Percentiles rank a stretch among this genome's conserved stretches.
These are phyloP conservation scores for Lathyrus oleraceus DNA, from an alignment of 306 rosid species.

Conservation along the genomic window DNA sequence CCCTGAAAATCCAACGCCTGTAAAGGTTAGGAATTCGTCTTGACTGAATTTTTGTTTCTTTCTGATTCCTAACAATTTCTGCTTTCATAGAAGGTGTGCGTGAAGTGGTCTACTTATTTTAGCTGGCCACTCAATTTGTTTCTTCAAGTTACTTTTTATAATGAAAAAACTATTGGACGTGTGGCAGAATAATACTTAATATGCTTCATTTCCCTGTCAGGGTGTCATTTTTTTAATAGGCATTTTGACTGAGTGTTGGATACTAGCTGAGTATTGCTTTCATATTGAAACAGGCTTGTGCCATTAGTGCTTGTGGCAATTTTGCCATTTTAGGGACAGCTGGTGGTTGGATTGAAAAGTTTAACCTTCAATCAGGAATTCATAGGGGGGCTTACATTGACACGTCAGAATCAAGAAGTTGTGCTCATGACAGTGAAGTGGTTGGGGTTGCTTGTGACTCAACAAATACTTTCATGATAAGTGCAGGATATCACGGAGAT, in stretches of 20 bases:
- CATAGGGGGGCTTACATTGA: constrained; percentile 80
- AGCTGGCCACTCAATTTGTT: constrained; percentile 15
- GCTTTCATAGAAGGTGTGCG: constrained; percentile 17
- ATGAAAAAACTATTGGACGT: constrained; percentile 14
- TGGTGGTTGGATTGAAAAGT: constrained; percentile 96
- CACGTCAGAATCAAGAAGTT: constrained; percentile 49
- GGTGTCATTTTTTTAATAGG: not conserved
- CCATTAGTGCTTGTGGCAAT: constrained; percentile 95
- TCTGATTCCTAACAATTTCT: constrained; percentile 23
- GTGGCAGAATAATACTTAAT: constrained; percentile 1
- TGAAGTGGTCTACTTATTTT: constrained; percentile 19
- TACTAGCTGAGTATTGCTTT: constrained; percentile 34
- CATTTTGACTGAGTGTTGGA: constrained; percentile 25
- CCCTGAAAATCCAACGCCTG: constrained; percentile 72
- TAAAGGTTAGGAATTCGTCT: constrained; percentile 68
- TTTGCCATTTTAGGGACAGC: constrained; percentile 87
- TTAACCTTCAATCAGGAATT: constrained; percentile 88
- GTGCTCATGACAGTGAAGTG: constrained; percentile 89
- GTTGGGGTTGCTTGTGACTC: constrained; percentile 96
- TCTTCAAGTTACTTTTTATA: not conserved
- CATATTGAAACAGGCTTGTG: constrained; percentile 69
- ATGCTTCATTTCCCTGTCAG: constrained; percentile 14
- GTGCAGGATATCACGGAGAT: constrained; percentile 90
- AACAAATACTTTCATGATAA: constrained; percentile 83
- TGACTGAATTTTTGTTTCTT: constrained; percentile 22